Base-by-base conservation (phyloP, 176 grass and related monocot species). In the Hordeum marinum region DNA sequence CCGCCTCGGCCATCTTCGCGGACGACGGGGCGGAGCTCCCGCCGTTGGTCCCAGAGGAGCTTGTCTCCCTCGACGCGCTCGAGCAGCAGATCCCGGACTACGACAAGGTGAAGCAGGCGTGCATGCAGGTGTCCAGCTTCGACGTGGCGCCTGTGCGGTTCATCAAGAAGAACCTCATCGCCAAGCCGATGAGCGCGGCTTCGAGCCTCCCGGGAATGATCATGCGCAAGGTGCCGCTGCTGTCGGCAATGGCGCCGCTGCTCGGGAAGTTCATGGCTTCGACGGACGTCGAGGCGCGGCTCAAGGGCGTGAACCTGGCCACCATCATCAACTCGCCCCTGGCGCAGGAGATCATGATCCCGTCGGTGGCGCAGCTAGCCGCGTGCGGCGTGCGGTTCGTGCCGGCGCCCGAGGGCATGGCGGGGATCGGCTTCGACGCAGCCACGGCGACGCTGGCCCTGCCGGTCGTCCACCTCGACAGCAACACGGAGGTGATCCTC, bases 291-390 rank as follows among this genome's bases (percentile, higher is more conserved):
- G 6, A 80, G 2, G 68, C 14, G 6, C 31, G 68, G 2, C 77
- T 86, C 77, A 65, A 52, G n/a, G 58, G 69, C 41, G 61, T 87
- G 42, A 87, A 65, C 68, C 63, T 58, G 27, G 31, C 18, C 12
- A 17, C 18, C 84, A 75, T 86, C 11, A 67, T 63, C 29, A 72
- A 73, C 81, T 80, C 94, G 12, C 91, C 94, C n/a, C 82, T 89
- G 25, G 81, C 88, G 0, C 78, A 93, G 41, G 94, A 96, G 91
- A 91, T 96, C 81, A 96, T 85, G 91, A 87, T 96, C 45, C 94
- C 94, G 13, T 96, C 94, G 2, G 91, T 96, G 40, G 64, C 70
- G 12, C 81, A 96, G 79, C 84, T 96, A 15, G 75, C 40, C 6
- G 23, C 6, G 29, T 71, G 87, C 31, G 89, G 94, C 21, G 88